Conservation (phyloP, 148 eudicot species). For the Fagopyrum tataricum region DNA sequence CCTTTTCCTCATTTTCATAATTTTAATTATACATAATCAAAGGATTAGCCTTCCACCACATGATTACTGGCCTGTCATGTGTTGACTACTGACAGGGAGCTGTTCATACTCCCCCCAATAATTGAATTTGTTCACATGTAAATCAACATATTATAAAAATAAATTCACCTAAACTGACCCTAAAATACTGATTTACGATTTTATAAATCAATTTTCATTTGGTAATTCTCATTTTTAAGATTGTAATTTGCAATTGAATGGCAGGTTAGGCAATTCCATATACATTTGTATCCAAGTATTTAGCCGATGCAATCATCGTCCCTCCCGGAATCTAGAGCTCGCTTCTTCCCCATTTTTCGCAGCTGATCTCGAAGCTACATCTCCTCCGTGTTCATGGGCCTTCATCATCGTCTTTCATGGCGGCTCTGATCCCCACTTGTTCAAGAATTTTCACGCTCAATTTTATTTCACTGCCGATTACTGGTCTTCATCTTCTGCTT, state of each 20-base stretch:
- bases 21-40: neutral
- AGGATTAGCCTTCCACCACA: neutral
- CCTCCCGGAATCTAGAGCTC: slow-evolving; percentile 2
- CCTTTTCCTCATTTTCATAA: neutral
- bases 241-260: neutral
- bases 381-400: neutral
- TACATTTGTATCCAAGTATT: neutral
- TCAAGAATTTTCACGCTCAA: slow-evolving; percentile 16
- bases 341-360: slow-evolving; percentile 3
- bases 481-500: slow-evolving; percentile 57
- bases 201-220: neutral
- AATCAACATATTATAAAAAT: neutral
- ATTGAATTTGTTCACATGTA: slow-evolving; percentile 1
- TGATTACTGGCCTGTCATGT: neutral
- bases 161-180: neutral
- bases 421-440: slow-evolving; percentile 24
- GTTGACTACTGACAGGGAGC: neutral
- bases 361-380: neutral
- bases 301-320: slow-evolving; percentile 4
- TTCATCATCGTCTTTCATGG: slow-evolving; percentile 31
- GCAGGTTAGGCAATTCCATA: neutral
- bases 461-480: slow-evolving; percentile 36
- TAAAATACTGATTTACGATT: neutral
- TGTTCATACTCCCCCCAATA: neutral
- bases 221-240: neutral